Base-by-base conservation (phyloP, 345 rosid genomes). In the Arabidopsis arenosa region DNA sequence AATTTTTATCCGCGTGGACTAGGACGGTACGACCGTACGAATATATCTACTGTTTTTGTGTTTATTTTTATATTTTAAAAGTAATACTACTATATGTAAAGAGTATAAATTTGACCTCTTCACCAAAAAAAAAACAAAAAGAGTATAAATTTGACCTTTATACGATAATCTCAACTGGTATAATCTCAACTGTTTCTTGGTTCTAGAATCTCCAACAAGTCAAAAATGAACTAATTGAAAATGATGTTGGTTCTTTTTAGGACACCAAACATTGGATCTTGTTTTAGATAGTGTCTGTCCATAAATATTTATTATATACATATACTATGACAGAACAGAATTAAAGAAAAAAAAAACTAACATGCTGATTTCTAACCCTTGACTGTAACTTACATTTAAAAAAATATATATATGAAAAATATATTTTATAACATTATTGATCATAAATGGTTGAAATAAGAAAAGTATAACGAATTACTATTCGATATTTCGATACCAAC, bases 141-240 rank as follows among this genome's bases (percentile, higher is more conserved):
- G 56, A 48, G 49, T 33, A 23, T 35, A 35, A 7, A 57, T 18
- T 45, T 58, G 56, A 69, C 12, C 32, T 70, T 9, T 57, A 35
- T 45, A 17, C 30, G 75, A 35, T 57, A 7, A 40, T 45, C n/a
- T 47, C 68, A 37, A 23, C 30, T 30, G 23, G n/a, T n/a, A 35
- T 57, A 7, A 40, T 45, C n/a, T 47, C 68, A 37, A 23, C 30
- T 30, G 23, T 9, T 33, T 9, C 23, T 44, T 55, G 65, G 57
- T 65, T 65, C 59, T 45, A 45, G 49, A 74, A 66, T 65, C 58
- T 45, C 49, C 58, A 45, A 64, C 71, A 73, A 55, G 77, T 74
- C 71, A 55, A 44, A 18, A 54, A 43, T 63, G 14, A 74, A 55
- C 77, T 44, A 65, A 33, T 35, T 74, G 39, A 44, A 35, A 45